phyloP scores from a whole-genome alignment of 2,329 filamentous ascomycete genomes.

The Ceratocystis eucalypticola region DNA sequence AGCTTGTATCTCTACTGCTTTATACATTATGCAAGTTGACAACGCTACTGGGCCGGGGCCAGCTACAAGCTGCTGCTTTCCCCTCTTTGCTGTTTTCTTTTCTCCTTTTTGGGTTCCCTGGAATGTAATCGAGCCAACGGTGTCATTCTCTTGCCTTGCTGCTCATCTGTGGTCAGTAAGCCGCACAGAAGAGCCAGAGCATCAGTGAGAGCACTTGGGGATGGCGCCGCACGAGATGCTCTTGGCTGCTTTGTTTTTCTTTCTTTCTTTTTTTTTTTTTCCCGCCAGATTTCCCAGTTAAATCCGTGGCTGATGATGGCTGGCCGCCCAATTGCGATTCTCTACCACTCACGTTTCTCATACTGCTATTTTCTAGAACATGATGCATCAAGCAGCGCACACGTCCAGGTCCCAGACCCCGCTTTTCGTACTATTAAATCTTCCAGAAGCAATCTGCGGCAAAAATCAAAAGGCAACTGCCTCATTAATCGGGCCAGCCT shows the following conservation, averaged over 20 bases:
- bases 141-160: too few species aligned
- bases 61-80: not conserved
- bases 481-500: too few species aligned
- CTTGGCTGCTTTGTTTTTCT: not conserved
- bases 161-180: not conserved
- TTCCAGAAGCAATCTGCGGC: too few species aligned
- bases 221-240: not conserved
- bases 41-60: not conserved
- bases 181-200: too few species aligned
- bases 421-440: too few species aligned
- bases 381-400: not conserved
- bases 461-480: too few species aligned
- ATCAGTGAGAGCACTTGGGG: too few species aligned
- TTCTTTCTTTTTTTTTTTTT: not conserved
- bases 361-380: not conserved
- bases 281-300: too few species aligned
- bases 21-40: not conserved
- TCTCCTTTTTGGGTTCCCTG: not conserved
- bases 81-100: not conserved
- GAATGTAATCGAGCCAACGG: not conserved
- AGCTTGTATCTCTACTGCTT: not conserved
- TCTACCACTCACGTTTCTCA: not conserved
- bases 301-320: too few species aligned
- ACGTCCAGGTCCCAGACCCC: not conserved
- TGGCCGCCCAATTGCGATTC: too few species aligned